Conservation (phyloP, 2,329 filamentous ascomycete species). For the Aspergillus calidoustus region DNA sequence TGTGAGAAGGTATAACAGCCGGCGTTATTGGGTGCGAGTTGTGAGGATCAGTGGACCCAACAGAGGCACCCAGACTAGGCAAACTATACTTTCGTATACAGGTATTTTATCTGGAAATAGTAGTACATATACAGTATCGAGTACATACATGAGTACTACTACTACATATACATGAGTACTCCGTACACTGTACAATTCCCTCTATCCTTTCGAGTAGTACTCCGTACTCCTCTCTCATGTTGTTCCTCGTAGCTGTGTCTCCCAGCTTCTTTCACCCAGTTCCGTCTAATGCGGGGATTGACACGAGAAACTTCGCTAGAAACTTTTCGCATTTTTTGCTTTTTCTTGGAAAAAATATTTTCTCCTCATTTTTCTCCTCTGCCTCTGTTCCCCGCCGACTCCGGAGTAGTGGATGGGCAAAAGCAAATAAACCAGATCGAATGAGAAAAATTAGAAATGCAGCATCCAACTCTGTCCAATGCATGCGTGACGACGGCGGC, state of each 20-base stretch:
- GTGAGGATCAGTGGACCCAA: slow-evolving; percentile 21
- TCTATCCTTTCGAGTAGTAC: too few species aligned
- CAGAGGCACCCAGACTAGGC: slow-evolving; percentile 23
- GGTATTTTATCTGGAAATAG: not conserved
- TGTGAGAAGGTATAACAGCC: not conserved
- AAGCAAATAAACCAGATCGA: slow-evolving; percentile 8
- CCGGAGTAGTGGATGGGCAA: slow-evolving; percentile 14
- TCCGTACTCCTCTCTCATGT: not conserved
- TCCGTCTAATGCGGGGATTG: slow-evolving; percentile 7
- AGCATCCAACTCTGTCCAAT: not conserved
- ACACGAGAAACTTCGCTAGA: slow-evolving; percentile 7
- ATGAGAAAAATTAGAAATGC: slow-evolving; percentile 6
- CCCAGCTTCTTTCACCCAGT: too few species aligned
- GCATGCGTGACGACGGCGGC: slow-evolving; percentile 15
- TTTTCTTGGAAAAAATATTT: not conserved
- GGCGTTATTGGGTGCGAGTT: slow-evolving; percentile 13
- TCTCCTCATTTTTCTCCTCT: slow-evolving; percentile 3
- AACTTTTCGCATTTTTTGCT: slow-evolving; percentile 1
- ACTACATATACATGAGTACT: too few species aligned
- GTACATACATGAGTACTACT: too few species aligned
- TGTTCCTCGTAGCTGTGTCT: not conserved
- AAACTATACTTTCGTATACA: slow-evolving; percentile 4
- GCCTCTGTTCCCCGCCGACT: slow-evolving; percentile 4
- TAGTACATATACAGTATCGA: too few species aligned
- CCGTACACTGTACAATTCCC: too few species aligned